Evolutionary conservation across 2,329 filamentous ascomycete species (phyloP).

Genomic region (Nectriaceae sp.): DNA sequence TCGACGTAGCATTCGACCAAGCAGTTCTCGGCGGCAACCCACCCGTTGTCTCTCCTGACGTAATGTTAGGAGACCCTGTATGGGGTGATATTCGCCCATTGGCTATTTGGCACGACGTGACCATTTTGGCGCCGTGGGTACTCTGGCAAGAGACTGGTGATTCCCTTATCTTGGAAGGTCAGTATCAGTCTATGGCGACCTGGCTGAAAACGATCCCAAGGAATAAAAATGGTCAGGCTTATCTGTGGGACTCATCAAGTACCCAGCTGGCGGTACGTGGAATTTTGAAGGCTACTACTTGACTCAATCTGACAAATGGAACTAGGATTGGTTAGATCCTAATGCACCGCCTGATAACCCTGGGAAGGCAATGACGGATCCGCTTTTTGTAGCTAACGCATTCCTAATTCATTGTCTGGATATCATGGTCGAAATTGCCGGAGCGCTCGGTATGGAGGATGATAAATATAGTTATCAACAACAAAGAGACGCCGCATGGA

Average conservation of each 20-base stretch:
- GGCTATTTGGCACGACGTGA: conserved; percentile 43
- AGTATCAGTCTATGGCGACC: conserved; percentile 38
- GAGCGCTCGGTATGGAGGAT: background rate
- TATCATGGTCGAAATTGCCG: conserved; percentile 36
- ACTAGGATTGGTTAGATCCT: conserved; percentile 53
- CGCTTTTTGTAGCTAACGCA: conserved; percentile 44
- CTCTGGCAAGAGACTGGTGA: conserved; percentile 40
- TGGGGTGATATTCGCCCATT: conserved; percentile 1
- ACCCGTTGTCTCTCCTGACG: conserved; percentile 1
- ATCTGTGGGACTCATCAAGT: too few species aligned
- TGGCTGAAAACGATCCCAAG: conserved; percentile 48
- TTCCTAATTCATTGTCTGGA: conserved; percentile 46
- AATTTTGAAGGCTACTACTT: too few species aligned
- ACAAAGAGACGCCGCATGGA: too few species aligned
- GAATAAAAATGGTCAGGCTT: too few species aligned
- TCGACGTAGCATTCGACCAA: conserved; percentile 6
- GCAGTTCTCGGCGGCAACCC: background rate
- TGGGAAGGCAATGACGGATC: conserved; percentile 38
- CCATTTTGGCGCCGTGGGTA: conserved; percentile 40
- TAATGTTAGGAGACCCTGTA: too few species aligned
- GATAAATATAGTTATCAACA: too few species aligned
- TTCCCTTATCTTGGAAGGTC: conserved; percentile 31
- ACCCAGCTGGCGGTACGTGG: too few species aligned
- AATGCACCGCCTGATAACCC: conserved; percentile 40
- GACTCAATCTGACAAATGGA: too few species aligned